A percentile compares a stretch with the other conserved stretches of the same genome.
These are phyloP conservation scores for Salmacisia buchloeana DNA, from an alignment of 1,284 basidiomycete genomes.

Conservation along the genomic window DNA sequence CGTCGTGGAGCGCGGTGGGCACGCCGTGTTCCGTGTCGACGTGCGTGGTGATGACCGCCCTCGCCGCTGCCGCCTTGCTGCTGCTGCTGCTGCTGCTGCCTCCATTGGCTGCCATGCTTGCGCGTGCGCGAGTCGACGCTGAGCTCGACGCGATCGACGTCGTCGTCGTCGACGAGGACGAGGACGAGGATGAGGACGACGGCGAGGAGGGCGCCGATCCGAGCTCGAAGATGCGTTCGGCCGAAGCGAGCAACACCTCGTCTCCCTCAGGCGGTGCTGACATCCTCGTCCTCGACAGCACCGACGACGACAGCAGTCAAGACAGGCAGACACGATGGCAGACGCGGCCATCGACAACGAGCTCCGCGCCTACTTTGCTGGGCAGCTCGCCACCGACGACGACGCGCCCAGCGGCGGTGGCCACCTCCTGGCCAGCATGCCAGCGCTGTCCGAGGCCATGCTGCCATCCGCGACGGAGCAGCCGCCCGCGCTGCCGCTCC, in stretches of 20 bases:
- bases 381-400: background rate
- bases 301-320: no score
- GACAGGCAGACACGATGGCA: no score
- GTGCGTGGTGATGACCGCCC: background rate
- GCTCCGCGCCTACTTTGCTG: background rate
- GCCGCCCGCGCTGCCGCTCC: conserved; percentile 51
- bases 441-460: background rate
- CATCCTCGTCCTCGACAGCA: no score
- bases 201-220: no score
- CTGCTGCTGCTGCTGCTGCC: no score
- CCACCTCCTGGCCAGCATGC: no score
- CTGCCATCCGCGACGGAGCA: background rate
- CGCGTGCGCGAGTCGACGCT: background rate
- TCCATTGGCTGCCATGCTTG: background rate
- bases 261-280: no score
- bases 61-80: no score
- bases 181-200: no score
- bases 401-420: no score
- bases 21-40: background rate
- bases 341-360: background rate
- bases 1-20: background rate
- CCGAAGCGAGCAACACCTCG: no score
- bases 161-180: background rate
- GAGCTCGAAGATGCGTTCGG: no score
- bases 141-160: background rate